These are phyloP conservation scores for Aspergillus ochraceus DNA, from an alignment of 2,329 filamentous ascomycete genomes.

Conservation along the genomic window DNA sequence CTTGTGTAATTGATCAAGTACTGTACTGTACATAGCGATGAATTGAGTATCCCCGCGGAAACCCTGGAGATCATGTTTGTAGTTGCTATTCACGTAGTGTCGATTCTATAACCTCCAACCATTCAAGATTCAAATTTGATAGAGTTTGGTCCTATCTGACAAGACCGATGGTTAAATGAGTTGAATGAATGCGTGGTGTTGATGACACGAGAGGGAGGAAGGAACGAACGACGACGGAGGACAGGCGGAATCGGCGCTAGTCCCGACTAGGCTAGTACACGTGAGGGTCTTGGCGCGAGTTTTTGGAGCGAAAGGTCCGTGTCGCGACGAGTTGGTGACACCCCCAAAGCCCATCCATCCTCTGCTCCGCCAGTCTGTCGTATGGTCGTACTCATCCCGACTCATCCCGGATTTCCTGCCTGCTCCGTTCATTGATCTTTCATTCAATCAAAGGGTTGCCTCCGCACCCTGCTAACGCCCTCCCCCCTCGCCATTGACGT, in stretches of 20 bases:
- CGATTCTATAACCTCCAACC: too few relatives aligned
- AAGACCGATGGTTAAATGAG: too few relatives aligned
- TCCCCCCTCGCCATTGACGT: conserved; percentile 11
- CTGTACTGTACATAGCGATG: neutral
- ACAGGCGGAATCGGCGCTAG: neutral
- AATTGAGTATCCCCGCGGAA: neutral
- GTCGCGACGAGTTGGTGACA: conserved; percentile 31
- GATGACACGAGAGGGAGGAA: neutral
- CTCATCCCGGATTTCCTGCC: conserved; percentile 2
- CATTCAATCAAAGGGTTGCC: conserved; percentile 6
- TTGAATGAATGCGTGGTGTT: neutral
- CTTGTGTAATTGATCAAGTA: neutral
- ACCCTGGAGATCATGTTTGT: too few relatives aligned
- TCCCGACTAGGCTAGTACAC: conserved; percentile 19
- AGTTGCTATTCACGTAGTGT: too few relatives aligned
- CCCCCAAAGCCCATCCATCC: conserved; percentile 22
- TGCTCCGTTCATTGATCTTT: conserved; percentile 2
- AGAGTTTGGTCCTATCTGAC: too few relatives aligned
- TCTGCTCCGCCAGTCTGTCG: conserved; percentile 12
- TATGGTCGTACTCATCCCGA: conserved; percentile 5
- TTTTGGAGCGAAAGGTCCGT: conserved; percentile 33
- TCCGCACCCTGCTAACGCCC: conserved; percentile 9
- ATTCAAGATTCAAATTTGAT: too few relatives aligned
- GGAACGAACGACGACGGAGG: neutral
- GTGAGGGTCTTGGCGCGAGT: conserved; percentile 34